phyloP scores from a whole-genome alignment of 345 rosid genomes.

The Cardiospermum halicacabum region DNA sequence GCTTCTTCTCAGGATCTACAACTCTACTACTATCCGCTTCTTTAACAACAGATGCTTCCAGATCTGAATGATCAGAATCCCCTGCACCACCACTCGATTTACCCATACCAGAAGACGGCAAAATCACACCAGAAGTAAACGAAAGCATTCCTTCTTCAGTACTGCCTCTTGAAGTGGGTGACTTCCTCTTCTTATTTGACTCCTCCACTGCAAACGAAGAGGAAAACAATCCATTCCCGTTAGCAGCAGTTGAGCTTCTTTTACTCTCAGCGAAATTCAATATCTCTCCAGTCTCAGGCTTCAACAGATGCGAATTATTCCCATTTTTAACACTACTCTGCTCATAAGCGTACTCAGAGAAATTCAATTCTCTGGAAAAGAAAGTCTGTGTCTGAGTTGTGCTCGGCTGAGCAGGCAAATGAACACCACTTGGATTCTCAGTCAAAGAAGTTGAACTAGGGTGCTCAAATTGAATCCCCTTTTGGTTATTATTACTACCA shows the following conservation, averaged over 20 bases:
- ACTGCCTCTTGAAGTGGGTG: conserved; percentile 54
- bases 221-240: conserved; percentile 40
- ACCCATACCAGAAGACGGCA: conserved; percentile 50
- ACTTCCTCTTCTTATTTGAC: conserved; percentile 60
- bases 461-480: conserved; percentile 39
- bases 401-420: too few species aligned
- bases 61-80: conserved; percentile 93
- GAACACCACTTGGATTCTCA: conserved; percentile 31
- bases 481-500: conserved; percentile 24
- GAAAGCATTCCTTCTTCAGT: conserved; percentile 86
- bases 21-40: conserved; percentile 59
- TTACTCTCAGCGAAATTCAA: conserved; percentile 73
- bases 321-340: conserved; percentile 39
- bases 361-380: conserved; percentile 60
- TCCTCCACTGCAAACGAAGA: conserved; percentile 46
- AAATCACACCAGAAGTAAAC: conserved; percentile 62
- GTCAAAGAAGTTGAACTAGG: conserved; percentile 48
- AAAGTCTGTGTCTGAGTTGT: conserved; percentile 36
- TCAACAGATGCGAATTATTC: conserved; percentile 43
- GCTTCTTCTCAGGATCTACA: conserved; percentile 78
- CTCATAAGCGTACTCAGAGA: conserved; percentile 52
- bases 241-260: conserved; percentile 39
- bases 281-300: conserved; percentile 76
- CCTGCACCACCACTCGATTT: conserved; percentile 52
- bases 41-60: conserved; percentile 79